Evolutionary conservation across 345 rosid genomes (phyloP).

Genomic region (Tarenaya hassleriana): DNA sequence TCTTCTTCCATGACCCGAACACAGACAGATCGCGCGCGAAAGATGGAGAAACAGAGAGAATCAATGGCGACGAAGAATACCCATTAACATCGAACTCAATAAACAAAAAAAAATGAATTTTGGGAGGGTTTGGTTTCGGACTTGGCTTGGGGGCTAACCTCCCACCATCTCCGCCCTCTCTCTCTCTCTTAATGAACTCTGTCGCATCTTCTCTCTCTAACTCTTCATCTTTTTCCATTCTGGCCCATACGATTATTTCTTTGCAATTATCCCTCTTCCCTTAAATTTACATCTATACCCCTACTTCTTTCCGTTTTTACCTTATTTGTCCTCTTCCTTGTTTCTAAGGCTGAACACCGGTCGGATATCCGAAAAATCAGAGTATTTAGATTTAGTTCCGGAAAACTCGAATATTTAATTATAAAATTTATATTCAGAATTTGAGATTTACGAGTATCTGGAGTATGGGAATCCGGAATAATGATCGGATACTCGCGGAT

Average conservation of each 20-base stretch:
- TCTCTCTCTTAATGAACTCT: slow-evolving; percentile 14
- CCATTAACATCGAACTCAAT: slow-evolving; percentile 7
- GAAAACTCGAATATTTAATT: no score
- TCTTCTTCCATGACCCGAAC: slow-evolving; percentile 86
- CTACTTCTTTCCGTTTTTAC: not conserved
- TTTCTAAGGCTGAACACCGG: slow-evolving; percentile 17
- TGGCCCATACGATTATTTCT: slow-evolving; percentile 34
- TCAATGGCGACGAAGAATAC: slow-evolving; percentile 16
- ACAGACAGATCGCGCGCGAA: not conserved
- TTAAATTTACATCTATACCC: slow-evolving; percentile 17
- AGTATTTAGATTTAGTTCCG: no score
- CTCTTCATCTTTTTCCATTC: slow-evolving; percentile 43
- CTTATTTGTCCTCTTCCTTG: slow-evolving; percentile 30
- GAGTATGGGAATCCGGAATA: no score
- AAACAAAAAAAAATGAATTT: not conserved
- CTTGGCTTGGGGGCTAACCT: slow-evolving; percentile 9
- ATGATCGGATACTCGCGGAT: no score
- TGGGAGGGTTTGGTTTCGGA: not conserved
- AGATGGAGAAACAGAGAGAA: not conserved
- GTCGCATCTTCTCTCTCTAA: slow-evolving; percentile 24
- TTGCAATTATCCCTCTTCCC: slow-evolving; percentile 20
- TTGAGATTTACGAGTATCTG: no score
- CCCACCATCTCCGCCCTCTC: slow-evolving; percentile 19
- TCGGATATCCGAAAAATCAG: not conserved
- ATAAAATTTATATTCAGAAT: no score